Evolutionary conservation across 371 early-diverging fungal species (phyloP).

Genomic region (Mucor sp.): DNA sequence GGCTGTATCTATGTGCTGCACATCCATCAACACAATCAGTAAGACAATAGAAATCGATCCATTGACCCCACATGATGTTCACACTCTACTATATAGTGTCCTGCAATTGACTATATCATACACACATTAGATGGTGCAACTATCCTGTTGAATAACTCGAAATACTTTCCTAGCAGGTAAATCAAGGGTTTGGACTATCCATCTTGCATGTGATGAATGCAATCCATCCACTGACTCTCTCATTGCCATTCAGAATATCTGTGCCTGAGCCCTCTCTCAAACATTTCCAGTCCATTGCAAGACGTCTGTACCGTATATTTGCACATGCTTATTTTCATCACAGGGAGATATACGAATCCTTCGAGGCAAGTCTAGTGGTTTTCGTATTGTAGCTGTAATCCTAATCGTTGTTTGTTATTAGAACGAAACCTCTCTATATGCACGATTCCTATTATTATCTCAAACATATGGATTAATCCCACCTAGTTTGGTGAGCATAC

Average conservation of each 20-base stretch:
- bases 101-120: constrained; percentile 91
- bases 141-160: constrained; percentile 75
- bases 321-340: constrained; percentile 95
- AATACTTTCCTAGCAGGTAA: constrained; percentile 77
- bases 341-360: constrained; percentile 80
- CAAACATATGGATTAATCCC: constrained; percentile 66
- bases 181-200: too few species aligned
- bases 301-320: constrained; percentile 94
- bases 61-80: not conserved
- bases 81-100: constrained; percentile 68
- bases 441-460: constrained; percentile 75
- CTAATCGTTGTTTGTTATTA: constrained; percentile 17
- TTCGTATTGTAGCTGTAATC: not conserved
- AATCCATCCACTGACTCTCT: not conserved
- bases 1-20: constrained; percentile 92
- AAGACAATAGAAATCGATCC: constrained; percentile 14
- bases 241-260: constrained; percentile 50
- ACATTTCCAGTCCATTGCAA: constrained; percentile 85
- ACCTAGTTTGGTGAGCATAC: constrained; percentile 67
- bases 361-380: constrained; percentile 62
- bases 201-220: not conserved
- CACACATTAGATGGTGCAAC: constrained; percentile 93
- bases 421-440: constrained; percentile 78
- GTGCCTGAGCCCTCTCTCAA: constrained; percentile 76
- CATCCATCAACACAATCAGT: constrained; percentile 83